Conservation (phyloP, 2,329 filamentous ascomycete genomes). For the Pseudogymnoascus sp. region DNA sequence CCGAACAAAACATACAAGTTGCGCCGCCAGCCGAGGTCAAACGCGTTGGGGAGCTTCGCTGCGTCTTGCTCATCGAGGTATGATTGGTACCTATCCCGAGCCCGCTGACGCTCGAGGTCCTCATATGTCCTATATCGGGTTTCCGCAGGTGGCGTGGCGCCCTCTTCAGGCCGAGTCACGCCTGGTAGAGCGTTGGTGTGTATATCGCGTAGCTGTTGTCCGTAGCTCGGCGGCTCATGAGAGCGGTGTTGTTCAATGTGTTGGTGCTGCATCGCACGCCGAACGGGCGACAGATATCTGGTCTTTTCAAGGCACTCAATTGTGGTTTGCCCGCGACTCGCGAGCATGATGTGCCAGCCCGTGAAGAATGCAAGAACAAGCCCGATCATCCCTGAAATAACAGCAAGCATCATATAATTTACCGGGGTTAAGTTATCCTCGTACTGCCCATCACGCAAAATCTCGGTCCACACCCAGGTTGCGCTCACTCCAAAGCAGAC, state of each 20-base stretch:
- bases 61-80: slow-evolving; percentile 90
- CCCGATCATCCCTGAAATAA: slow-evolving; percentile 84
- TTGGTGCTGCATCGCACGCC: slow-evolving; percentile 60
- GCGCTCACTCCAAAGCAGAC: slow-evolving; percentile 69
- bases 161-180: slow-evolving; percentile 73
- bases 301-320: slow-evolving; percentile 97
- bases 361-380: slow-evolving; percentile 86
- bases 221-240: slow-evolving; percentile 45
- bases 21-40: slow-evolving; percentile 75
- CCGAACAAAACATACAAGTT: slow-evolving; percentile 83
- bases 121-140: slow-evolving; percentile 33
- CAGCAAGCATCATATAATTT: slow-evolving; percentile 81
- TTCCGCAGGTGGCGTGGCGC: slow-evolving; percentile 46
- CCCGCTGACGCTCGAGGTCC: slow-evolving; percentile 53
- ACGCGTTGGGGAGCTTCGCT: slow-evolving; percentile 82
- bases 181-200: slow-evolving; percentile 76
- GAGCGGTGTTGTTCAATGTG: slow-evolving; percentile 43
- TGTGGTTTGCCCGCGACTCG: slow-evolving; percentile 74
- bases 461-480: slow-evolving; percentile 78
- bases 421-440: slow-evolving; percentile 74
- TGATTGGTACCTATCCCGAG: slow-evolving; percentile 61
- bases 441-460: slow-evolving; percentile 63
- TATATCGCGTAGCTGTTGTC: slow-evolving; percentile 71
- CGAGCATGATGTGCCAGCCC: slow-evolving; percentile 81
- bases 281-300: slow-evolving; percentile 76